Evolutionary conservation across 495 filamentous ascomycete species (phyloP), one percentile per base, ranked within the genome.

Genomic region (Neurospora sp.): DNA sequence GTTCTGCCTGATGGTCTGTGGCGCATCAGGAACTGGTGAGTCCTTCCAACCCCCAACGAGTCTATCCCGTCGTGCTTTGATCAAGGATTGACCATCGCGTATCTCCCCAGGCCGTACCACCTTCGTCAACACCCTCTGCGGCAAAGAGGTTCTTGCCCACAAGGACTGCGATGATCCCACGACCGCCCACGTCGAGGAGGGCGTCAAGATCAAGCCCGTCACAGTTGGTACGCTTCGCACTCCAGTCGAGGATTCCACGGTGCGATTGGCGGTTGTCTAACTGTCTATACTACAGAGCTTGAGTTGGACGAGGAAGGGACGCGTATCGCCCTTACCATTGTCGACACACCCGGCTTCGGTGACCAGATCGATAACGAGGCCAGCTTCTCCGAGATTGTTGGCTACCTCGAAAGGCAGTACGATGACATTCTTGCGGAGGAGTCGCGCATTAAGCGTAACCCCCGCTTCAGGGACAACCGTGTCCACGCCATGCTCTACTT

Each of bases 361-460:
- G 96, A 99, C 84, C 95, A 97, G 84, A 96, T 99, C 80, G 96
- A 99, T 86, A 99, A 99, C 80, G 96, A 99, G 87, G 93, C 95
- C 77, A 97, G 93, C 87, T 99, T 99, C 82, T 90, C 91, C 70
- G 96, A 98, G 84, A 99, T 99, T 80, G 93, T 96, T 69, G 96
- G 94, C 75, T 98, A 96, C 83, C 91, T 99, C 72, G 96, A 99
- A 86, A 89, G 95, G 83, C 95, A 98, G 90, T 98, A 98, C 85
- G 96, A 99, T 85, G 94, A 98, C 80, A 98, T 99, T 85, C 88
- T 99, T 72, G 96, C 96, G 46, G 94, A 97, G 86, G 96, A 99
- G 85, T 98, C 96, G 77, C 94, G 96, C 87, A 99, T 99, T 86
- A 99, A 99, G 91, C 96, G 96, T 92, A 99, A 99, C 86, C 96